phyloP scores from a whole-genome alignment of 192 early-diverging fungal genomes.

The Coemansia sp. region DNA sequence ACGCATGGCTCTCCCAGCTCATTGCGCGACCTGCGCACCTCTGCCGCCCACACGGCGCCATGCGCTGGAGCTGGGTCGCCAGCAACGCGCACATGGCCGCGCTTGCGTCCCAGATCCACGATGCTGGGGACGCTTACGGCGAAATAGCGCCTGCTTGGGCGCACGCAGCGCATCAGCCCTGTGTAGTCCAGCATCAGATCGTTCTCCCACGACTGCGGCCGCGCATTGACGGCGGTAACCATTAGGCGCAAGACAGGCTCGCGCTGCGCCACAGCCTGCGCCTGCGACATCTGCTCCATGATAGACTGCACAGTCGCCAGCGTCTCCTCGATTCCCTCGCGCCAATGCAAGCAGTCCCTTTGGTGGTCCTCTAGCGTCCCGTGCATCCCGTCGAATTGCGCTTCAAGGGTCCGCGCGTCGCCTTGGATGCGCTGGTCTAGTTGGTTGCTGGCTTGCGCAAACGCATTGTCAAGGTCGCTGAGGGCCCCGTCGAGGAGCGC shows the following conservation, averaged over 20 bases:
- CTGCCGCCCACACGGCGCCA: slow-evolving; percentile 36
- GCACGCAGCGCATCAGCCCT: slow-evolving; percentile 3
- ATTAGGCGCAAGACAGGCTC: slow-evolving; percentile 20
- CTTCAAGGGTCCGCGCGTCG: background rate
- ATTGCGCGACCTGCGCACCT: slow-evolving; percentile 27
- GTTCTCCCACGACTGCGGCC: slow-evolving; percentile 18
- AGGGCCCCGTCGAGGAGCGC: slow-evolving; percentile 14
- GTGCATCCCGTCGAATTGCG: background rate
- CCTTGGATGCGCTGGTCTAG: slow-evolving; percentile 5
- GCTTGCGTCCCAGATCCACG: slow-evolving; percentile 36
- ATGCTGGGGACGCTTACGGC: slow-evolving; percentile 20
- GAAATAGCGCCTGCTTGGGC: slow-evolving; percentile 8
- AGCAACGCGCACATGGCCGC: slow-evolving; percentile 46
- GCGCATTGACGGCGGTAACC: slow-evolving; percentile 4
- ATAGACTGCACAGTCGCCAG: slow-evolving; percentile 29
- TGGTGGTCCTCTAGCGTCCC: background rate
- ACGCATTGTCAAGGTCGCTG: slow-evolving; percentile 1
- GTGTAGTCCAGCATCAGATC: background rate
- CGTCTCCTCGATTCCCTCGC: slow-evolving; percentile 27
- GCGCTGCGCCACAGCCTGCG: slow-evolving; percentile 35
- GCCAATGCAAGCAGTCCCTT: slow-evolving; percentile 27
- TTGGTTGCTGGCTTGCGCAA: slow-evolving; percentile 12
- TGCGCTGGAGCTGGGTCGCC: slow-evolving; percentile 27
- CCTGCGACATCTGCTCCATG: slow-evolving; percentile 41
- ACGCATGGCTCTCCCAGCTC: slow-evolving; percentile 35